Evolutionary conservation across 1,284 basidiomycete species (phyloP), one percentile per base, ranked within the genome.

Genomic region (Malassezia sympodialis): DNA sequence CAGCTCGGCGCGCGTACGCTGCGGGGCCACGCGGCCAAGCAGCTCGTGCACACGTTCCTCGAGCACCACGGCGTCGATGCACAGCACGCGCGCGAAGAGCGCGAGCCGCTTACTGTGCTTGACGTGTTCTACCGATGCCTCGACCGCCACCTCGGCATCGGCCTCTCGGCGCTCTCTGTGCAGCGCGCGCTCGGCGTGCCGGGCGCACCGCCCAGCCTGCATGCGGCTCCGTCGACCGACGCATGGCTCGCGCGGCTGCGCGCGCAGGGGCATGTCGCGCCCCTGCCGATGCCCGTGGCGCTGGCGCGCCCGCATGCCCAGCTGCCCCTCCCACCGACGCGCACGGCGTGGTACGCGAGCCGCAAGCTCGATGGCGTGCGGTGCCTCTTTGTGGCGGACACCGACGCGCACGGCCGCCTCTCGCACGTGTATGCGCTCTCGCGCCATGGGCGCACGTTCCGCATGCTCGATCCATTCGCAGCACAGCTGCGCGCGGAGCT

Each of bases 291-390:
- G 34, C 44, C 61, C 12, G 61, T 65, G 15, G 63, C 65, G 0
- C 57, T 68, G 1, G 66, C 62, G 3, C 53, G 12, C 31, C 55
- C 21, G 30, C 47, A 8, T 56, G 57, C 5, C 11, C 1, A 6
- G 3, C 12, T 8, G 15, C 21, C 21, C 39, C 62, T 8, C 49
- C 61, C 15, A 19, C 47, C 10, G 32, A 63, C 14, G 52, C 63
- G 17, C 21, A 39, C 12, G 27, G 4, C 39, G 1, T 68, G 65
- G 67, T 65, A 56, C 37, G 63, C 63, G 4, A 63, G 61, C 35
- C 51, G 65, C 11, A 68, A 68, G 40, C 57, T 67, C 7, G 67
- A 68, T 24, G 67, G 67, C 8, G 54, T 68, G 2, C 61, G 67
- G 3, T 68, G 67, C 44, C 28, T 68, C 8, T 46, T 64, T 17